phyloP scores from a whole-genome alignment of 2,329 filamentous ascomycete species.

The Aspergillus sp. region DNA sequence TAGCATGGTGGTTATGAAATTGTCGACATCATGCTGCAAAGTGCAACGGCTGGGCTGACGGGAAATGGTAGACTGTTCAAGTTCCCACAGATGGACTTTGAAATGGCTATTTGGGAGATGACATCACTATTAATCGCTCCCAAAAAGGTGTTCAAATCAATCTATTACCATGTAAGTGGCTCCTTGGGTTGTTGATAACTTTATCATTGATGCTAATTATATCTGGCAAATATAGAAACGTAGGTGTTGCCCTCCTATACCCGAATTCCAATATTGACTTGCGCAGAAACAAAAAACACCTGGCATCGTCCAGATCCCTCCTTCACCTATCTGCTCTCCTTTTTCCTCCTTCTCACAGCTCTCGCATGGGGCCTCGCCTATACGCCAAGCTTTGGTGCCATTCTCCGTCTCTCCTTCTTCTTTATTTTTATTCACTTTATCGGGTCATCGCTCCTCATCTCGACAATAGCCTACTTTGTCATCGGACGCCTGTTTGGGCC shows the following conservation, averaged over 20 bases:
- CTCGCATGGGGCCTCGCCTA: slow-evolving; percentile 57
- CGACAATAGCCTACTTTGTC: slow-evolving; percentile 60
- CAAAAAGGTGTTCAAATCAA: slow-evolving; percentile 66
- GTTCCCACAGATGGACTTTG: slow-evolving; percentile 70
- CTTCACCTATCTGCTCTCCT: slow-evolving; percentile 64
- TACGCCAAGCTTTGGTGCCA: slow-evolving; percentile 42
- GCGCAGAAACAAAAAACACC: slow-evolving; percentile 62
- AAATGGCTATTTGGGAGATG: slow-evolving; percentile 71
- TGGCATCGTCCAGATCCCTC: slow-evolving; percentile 67
- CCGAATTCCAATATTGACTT: slow-evolving; percentile 5
- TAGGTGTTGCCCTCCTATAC: slow-evolving; percentile 15
- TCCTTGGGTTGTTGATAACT: slow-evolving; percentile 1
- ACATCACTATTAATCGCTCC: slow-evolving; percentile 63
- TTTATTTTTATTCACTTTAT: slow-evolving; percentile 58
- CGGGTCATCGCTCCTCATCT: slow-evolving; percentile 53
- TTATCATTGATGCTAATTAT: slow-evolving; percentile 4
- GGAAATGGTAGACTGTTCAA: slow-evolving; percentile 54
- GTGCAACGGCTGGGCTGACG: too few species aligned
- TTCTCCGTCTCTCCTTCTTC: slow-evolving; percentile 43
- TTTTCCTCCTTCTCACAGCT: slow-evolving; percentile 56
- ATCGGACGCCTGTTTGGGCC: slow-evolving; percentile 59
- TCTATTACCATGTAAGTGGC: slow-evolving; percentile 61
- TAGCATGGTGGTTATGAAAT: not conserved
- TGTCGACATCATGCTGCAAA: not conserved
- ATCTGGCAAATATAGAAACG: slow-evolving; percentile 32